These are phyloP conservation scores for Phascolomyces articulosus DNA, from an alignment of 371 early-diverging fungal species.

Conservation along the genomic window DNA sequence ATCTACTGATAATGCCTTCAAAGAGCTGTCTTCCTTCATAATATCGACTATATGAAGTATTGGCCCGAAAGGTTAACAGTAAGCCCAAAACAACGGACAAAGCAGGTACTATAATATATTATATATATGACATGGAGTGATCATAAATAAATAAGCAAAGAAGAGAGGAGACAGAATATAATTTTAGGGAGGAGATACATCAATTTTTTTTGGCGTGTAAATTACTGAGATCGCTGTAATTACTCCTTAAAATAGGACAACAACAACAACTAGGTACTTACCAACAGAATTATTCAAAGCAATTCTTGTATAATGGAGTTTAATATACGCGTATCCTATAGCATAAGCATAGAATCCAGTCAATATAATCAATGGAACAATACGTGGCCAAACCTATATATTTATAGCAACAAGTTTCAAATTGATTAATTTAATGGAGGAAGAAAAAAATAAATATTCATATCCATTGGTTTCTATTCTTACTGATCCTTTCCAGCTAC, in stretches of 20 bases:
- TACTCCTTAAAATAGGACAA: too few species aligned
- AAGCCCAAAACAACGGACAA: conserved; percentile 71
- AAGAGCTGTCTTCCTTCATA: conserved; percentile 76
- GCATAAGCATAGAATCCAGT: conserved; percentile 32
- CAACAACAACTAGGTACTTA: conserved; percentile 12
- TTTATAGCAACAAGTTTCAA: too few species aligned
- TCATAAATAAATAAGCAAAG: neutral
- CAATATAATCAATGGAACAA: conserved; percentile 30
- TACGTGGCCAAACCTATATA: conserved; percentile 37
- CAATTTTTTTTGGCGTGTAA: too few species aligned
- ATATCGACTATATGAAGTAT: conserved; percentile 80
- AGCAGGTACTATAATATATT: conserved; percentile 38
- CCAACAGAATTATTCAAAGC: conserved; percentile 46
- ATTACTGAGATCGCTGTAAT: too few species aligned
- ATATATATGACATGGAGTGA: neutral
- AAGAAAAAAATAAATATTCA: too few species aligned
- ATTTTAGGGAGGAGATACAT: neutral
- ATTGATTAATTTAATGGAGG: too few species aligned
- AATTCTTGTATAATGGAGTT: conserved; percentile 28
- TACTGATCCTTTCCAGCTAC: conserved; percentile 40
- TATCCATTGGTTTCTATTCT: conserved; percentile 1
- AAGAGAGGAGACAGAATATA: neutral
- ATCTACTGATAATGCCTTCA: conserved; percentile 59
- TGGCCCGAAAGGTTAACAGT: conserved; percentile 78
- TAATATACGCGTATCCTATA: conserved; percentile 32